phyloP scores from a whole-genome alignment of 2,329 filamentous ascomycete species.

The Emergomyces orientalis region DNA sequence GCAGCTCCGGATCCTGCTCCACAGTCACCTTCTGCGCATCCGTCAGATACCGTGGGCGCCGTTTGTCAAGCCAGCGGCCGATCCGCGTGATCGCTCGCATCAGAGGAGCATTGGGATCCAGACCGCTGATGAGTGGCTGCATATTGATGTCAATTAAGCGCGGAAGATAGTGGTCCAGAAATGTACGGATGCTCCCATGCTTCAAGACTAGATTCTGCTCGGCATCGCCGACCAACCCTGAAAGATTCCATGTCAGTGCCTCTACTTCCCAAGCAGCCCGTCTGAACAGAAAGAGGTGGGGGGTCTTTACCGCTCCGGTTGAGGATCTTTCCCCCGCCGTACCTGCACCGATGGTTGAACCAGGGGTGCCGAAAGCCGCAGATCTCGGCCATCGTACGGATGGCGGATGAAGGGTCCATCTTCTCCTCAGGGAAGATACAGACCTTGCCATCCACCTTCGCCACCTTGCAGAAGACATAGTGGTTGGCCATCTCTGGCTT shows the following conservation, averaged over 20 bases:
- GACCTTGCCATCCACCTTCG: constrained; percentile 14
- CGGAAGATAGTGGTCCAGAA: constrained; percentile 20
- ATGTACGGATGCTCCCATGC: constrained; percentile 18
- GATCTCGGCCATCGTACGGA: constrained; percentile 17
- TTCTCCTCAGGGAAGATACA: constrained; percentile 14
- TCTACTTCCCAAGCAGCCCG: no score
- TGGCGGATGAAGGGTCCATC: constrained; percentile 14
- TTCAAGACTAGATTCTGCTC: constrained; percentile 20
- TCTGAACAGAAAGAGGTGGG: background rate
- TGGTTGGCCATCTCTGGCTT: constrained; percentile 19
- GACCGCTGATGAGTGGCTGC: constrained; percentile 18
- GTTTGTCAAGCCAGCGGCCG: constrained; percentile 17
- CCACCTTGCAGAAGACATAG: constrained; percentile 20
- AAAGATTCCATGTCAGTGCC: background rate
- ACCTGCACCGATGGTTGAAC: constrained; percentile 20
- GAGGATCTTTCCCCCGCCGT: constrained; percentile 10
- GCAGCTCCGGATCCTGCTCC: constrained; percentile 16
- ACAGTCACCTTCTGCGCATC: constrained; percentile 13
- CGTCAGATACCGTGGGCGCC: constrained; percentile 5
- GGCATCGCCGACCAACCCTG: constrained; percentile 17
- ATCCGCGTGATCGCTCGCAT: constrained; percentile 15
- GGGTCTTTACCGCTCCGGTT: background rate
- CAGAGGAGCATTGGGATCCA: constrained; percentile 15
- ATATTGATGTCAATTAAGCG: constrained; percentile 10
- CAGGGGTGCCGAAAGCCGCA: constrained; percentile 17